Percentiles rank a stretch among this genome's conserved stretches.
These are phyloP conservation scores for Globisporangium takayamanum DNA, from an alignment of 352 stramenopile species.

Conservation along the genomic window DNA sequence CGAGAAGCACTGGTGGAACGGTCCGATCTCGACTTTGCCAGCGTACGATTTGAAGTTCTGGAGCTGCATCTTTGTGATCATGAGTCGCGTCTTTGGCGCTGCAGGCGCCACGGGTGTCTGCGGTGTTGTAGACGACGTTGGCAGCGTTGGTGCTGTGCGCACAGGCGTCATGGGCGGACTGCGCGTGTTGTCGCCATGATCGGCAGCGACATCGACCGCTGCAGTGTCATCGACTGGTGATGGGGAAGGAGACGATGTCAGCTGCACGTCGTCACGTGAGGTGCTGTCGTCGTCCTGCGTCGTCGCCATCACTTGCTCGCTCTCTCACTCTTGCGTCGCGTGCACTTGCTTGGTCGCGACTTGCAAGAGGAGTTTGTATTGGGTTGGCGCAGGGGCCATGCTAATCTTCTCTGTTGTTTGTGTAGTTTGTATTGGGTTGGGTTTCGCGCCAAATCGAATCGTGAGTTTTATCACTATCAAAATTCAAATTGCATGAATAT, in stretches of 20 bases:
- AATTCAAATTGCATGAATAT: not conserved
- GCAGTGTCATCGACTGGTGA: not conserved
- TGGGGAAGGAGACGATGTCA: not conserved
- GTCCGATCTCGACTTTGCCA: constrained; percentile 93
- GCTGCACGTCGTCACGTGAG: not conserved
- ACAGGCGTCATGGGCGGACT: not conserved
- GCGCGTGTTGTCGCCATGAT: not conserved
- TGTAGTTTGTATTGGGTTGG: too few relatives aligned
- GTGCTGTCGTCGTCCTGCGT: not conserved
- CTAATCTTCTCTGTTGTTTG: too few relatives aligned
- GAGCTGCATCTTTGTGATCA: constrained; percentile 97
- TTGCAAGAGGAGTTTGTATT: too few relatives aligned
- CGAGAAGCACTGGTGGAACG: constrained; percentile 99
- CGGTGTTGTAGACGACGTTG: not conserved
- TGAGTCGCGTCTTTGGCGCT: constrained; percentile 66
- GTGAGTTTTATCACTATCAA: not conserved
- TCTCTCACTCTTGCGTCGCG: too few relatives aligned
- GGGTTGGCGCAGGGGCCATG: too few relatives aligned
- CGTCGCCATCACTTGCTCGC: not conserved
- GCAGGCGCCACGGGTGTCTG: not conserved
- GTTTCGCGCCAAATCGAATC: not conserved
- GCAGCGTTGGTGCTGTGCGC: not conserved
- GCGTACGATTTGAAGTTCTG: constrained; percentile 99
- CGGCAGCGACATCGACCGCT: not conserved
- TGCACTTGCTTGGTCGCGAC: not conserved